Evolutionary conservation across 116 monocot genomes (phyloP), one percentile per base, ranked within the genome.

Genomic region (Phalaenopsis hybrid): DNA sequence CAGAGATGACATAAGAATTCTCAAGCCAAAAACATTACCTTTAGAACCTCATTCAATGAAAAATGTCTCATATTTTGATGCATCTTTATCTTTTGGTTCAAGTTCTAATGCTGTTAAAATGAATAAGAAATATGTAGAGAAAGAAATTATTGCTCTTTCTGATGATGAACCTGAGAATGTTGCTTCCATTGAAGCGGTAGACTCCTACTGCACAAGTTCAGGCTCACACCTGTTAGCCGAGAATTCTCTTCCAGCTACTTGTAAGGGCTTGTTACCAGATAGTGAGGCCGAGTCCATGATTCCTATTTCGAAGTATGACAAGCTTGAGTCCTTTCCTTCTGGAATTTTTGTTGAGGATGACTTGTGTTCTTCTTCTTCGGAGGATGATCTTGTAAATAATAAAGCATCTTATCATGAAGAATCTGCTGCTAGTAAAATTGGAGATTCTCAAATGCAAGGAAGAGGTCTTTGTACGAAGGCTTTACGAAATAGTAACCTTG

Each of bases 91-190:
- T 81, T 82, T 41, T 50, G 76, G 45, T 59, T 83, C 73, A 11
- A 57, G 74, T 79, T 45, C 61, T 57, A 78, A 75, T 76, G 61
- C 23, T 28, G 45, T 28, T 55, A 21, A 75, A 31, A 51, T 82
- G 61, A 44, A 81, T 44, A 81, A 74, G 74, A 65, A 55, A 70
- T 44, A 31, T 18, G 34, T 6, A 16, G 78, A 80, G 80, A 81
- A 86, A 57, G 79, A 77, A 52, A 63, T 93, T 50, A 75, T 92
- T 89, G 78, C 90, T 83, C 82, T 94, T 81, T 97, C 94, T 9
- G 97, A 97, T 82, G 90, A 91, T 85, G 94, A 94, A 83, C 59
- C 44, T 44, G 89, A 87, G 85, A 85, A 86, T 15, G 0, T 23
- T 12, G 20, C 65, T 21, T 83, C 79, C 41, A 44, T 61, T n/a